Conservation (phyloP, 1,139 yeast genomes). For the Sugiyamaella sp. region DNA sequence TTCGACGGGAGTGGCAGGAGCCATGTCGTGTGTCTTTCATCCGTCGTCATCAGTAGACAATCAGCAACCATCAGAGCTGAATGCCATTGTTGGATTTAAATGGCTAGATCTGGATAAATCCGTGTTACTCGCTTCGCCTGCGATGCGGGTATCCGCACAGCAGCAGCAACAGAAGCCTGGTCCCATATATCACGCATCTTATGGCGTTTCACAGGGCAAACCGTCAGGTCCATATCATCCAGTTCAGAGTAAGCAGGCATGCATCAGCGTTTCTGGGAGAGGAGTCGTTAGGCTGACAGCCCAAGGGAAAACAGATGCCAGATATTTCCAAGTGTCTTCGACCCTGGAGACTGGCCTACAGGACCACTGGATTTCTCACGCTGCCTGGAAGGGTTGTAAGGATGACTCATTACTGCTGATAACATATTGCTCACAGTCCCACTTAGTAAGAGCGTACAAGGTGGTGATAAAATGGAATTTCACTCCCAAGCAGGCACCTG, state of each 20-base stretch:
- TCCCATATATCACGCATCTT: constrained; percentile 20
- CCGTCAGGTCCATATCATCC: constrained; percentile 74
- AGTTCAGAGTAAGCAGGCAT: constrained; percentile 67
- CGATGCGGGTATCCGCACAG: constrained; percentile 25
- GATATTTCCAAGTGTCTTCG: constrained; percentile 38
- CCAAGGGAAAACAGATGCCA: constrained; percentile 36
- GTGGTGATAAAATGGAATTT: constrained; percentile 57
- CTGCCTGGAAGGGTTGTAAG: constrained; percentile 62
- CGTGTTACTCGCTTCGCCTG: constrained; percentile 42
- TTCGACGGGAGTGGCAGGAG: constrained; percentile 33
- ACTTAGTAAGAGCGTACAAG: constrained; percentile 51
- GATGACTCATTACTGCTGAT: constrained; percentile 55
- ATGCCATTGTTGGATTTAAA: constrained; percentile 54
- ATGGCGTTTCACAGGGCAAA: constrained; percentile 59
- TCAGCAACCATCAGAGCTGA: constrained; percentile 33
- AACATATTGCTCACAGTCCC: constrained; percentile 49
- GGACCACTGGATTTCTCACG: constrained; percentile 44
- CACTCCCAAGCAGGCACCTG: constrained; percentile 19
- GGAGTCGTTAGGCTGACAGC: constrained; percentile 54
- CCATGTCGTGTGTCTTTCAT: constrained; percentile 33
- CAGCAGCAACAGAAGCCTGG: constrained; percentile 19
- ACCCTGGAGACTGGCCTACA: constrained; percentile 25
- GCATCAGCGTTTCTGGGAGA: constrained; percentile 64
- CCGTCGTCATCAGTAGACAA: constrained; percentile 27
- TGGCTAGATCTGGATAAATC: constrained; percentile 76